A percentile compares a stretch with the other conserved stretches of the same genome.
These are phyloP conservation scores for Saccharomyces eubayanus DNA, from an alignment of 805 yeast species.

Conservation along the genomic window DNA sequence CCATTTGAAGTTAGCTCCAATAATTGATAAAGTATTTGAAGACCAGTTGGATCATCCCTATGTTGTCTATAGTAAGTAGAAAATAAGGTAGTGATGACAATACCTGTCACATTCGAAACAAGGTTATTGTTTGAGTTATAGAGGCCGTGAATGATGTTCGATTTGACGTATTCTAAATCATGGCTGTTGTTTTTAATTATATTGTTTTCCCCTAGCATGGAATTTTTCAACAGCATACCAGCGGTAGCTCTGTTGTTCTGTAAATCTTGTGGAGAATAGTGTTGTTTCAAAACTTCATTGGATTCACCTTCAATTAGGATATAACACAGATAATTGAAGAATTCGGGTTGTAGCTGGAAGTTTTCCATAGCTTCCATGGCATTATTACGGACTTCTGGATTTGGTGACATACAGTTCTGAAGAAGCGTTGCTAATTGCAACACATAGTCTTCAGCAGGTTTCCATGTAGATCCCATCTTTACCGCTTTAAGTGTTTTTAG, in stretches of 20 bases:
- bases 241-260: constrained; percentile 63
- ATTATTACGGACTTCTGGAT: constrained; percentile 43
- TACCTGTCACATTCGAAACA: constrained; percentile 83
- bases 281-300: constrained; percentile 33
- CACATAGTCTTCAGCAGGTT: constrained; percentile 53
- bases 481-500: not conserved
- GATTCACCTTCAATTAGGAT: constrained; percentile 51
- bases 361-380: constrained; percentile 69
- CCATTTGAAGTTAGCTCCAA: constrained; percentile 48
- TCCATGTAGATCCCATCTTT: constrained; percentile 44
- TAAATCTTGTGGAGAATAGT: constrained; percentile 17
- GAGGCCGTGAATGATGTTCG: constrained; percentile 36
- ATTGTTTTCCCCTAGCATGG: constrained; percentile 40
- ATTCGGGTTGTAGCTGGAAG: constrained; percentile 66
- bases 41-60: constrained; percentile 43
- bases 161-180: constrained; percentile 38
- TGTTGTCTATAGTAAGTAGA: constrained; percentile 37
- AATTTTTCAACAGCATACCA: constrained; percentile 77
- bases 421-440: constrained; percentile 60
- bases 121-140: constrained; percentile 29
- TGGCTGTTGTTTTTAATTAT: constrained; percentile 16
- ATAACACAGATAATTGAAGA: constrained; percentile 70
- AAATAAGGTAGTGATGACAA: constrained; percentile 76
- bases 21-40: constrained; percentile 56
- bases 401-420: constrained; percentile 60